Percentiles rank a stretch among this genome's conserved stretches.
phyloP scores from a whole-genome alignment of 179 eudicot genomes.

The Patellifolia procumbens region DNA sequence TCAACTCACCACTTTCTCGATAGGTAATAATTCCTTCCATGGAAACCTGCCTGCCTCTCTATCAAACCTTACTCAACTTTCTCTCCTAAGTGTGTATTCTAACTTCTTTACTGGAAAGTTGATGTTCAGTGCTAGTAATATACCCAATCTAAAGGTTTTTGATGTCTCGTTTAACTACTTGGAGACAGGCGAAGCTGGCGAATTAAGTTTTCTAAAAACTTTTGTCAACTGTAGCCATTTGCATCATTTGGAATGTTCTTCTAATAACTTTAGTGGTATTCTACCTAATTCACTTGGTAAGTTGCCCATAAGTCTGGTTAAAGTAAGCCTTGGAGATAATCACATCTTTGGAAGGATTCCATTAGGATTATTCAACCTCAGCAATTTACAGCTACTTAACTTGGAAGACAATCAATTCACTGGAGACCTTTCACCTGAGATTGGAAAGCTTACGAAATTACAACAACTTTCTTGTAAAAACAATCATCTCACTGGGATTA shows the following conservation, averaged over 20 bases:
- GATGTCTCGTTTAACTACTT: not conserved
- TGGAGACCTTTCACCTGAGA: slow-evolving; percentile 2
- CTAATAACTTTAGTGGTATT: slow-evolving; percentile 14
- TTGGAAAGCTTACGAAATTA: not conserved
- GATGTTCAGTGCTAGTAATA: not conserved
- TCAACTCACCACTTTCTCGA: not conserved
- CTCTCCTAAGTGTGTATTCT: not conserved
- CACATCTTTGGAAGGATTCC: slow-evolving; percentile 10
- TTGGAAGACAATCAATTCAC: not conserved
- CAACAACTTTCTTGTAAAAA: not conserved
- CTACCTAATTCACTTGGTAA: slow-evolving; percentile 6
- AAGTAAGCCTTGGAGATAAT: not conserved
- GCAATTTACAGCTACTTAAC: not conserved
- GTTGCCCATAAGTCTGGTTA: not conserved
- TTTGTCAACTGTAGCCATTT: slow-evolving; percentile 12
- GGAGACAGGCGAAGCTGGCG: slow-evolving; percentile 12
- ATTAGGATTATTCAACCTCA: slow-evolving; percentile 5
- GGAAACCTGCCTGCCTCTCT: slow-evolving; percentile 20
- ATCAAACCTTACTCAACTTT: slow-evolving; percentile 14
- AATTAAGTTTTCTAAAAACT: slow-evolving; percentile 21
- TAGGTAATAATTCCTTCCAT: slow-evolving; percentile 9
- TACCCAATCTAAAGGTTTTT: not conserved
- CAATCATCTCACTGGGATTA: slow-evolving; percentile 11
- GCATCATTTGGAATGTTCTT: not conserved
- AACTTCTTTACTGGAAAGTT: slow-evolving; percentile 18